Evolutionary conservation across 2,329 filamentous ascomycete genomes (phyloP).

Genomic region (Hortaea werneckii): DNA sequence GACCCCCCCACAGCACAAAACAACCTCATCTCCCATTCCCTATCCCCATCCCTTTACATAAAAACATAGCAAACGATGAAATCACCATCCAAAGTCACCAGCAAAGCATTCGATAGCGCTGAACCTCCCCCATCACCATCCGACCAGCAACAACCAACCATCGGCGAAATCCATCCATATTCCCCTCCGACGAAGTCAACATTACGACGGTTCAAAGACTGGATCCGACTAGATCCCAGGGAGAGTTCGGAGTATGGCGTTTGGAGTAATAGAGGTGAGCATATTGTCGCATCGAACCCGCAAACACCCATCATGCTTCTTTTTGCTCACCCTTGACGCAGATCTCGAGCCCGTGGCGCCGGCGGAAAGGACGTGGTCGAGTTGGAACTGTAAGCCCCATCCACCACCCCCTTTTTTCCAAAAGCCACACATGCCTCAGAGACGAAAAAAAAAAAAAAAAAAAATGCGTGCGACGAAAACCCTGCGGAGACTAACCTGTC

Average conservation of each 20-base stretch:
- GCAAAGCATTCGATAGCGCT: background rate
- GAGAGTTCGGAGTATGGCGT: background rate
- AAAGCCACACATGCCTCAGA: no score
- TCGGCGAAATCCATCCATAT: background rate
- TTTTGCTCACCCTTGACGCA: background rate
- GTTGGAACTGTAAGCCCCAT: conserved; percentile 9
- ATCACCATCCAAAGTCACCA: background rate
- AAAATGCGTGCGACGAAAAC: no score
- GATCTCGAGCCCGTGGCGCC: conserved; percentile 10
- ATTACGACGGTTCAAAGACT: conserved; percentile 7
- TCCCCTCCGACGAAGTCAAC: background rate
- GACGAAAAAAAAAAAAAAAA: no score
- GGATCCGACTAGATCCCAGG: conserved; percentile 8
- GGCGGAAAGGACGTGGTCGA: conserved; percentile 7
- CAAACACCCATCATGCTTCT: no score
- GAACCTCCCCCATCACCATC: background rate
- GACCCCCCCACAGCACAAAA: no score
- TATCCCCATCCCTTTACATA: background rate
- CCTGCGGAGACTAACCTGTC: no score
- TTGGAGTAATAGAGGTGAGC: no score
- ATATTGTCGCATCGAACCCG: no score
- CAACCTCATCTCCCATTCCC: background rate
- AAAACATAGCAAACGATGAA: background rate
- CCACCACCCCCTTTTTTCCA: no score
- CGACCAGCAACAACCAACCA: background rate